These are phyloP conservation scores for Trypanosoma melophagium DNA, from an alignment of 208 protist genomes.

Conservation along the genomic window DNA sequence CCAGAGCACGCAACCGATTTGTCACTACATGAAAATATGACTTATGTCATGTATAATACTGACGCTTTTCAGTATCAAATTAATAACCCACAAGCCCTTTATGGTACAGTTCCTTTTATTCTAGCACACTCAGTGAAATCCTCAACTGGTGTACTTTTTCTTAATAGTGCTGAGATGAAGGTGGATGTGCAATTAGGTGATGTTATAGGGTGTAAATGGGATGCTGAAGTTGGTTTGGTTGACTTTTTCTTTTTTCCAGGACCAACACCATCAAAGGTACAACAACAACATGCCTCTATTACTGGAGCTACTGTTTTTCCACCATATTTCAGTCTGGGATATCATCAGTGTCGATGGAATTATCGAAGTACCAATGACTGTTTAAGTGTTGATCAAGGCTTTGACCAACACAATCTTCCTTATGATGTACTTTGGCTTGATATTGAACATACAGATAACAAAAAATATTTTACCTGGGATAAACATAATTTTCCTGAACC, in stretches of 20 bases:
- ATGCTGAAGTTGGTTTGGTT: constrained; percentile 90
- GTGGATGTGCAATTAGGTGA: constrained; percentile 33
- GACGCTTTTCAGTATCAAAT: constrained; percentile 98
- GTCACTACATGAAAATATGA: constrained; percentile 64
- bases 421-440: constrained; percentile 99
- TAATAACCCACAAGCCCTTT: constrained; percentile 93
- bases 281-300: constrained; percentile 91
- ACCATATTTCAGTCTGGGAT: constrained; percentile 95
- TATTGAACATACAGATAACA: constrained; percentile 99
- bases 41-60: constrained; percentile 96
- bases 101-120: constrained; percentile 97
- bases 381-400: constrained; percentile 85
- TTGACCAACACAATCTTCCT: constrained; percentile 96
- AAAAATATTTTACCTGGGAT: constrained; percentile 99
- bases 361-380: constrained; percentile 95
- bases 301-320: constrained; percentile 94
- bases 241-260: constrained; percentile 97
- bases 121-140: constrained; percentile 68
- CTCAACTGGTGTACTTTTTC: constrained; percentile 91
- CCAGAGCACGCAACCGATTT: constrained; percentile 94
- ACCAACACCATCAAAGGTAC: constrained; percentile 81
- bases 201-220: constrained; percentile 84
- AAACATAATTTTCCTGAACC: constrained; percentile 93
- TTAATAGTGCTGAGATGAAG: constrained; percentile 92
- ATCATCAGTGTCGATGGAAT: constrained; percentile 99